Evolutionary conservation across 805 yeast genomes (phyloP), one percentile per base, ranked within the genome.

Genomic region (Wickerhamiella spandovensis): DNA sequence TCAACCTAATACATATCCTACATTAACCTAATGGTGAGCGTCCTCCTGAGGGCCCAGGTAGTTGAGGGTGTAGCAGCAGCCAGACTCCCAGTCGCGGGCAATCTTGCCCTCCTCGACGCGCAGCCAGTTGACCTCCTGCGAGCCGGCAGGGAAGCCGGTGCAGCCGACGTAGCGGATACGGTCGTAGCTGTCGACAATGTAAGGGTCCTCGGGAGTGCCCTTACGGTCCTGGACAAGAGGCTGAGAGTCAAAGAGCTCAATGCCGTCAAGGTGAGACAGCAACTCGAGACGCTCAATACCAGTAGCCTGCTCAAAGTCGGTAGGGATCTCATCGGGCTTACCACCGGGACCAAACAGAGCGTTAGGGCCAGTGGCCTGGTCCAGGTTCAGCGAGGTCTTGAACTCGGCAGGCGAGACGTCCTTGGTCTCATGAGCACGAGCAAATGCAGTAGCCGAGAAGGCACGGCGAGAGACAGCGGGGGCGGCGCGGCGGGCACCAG

Each of bases 11-110:
- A 35, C 39, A 35, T n/a, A 35, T 35, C 39, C 18, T 35, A n/a
- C 39, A 17, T 25, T 10, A 28, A 39, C 21, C 18, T 47, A 43
- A 66, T 73, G 76, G 66, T 73, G 76, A 65, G 77, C 81, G 62
- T 72, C 79, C 18, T 56, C 68, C 52, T 55, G 54, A 59, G 82
- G 83, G 70, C 96, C 97, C 63, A 89, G 76, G 72, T 81, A 82
- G 72, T 88, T 84, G 62, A 89, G 72, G 64, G 84, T 80, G 77
- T 84, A 90, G 59, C 88, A 95, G 61, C 89, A 82, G 71, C 98
- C 98, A 71, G 97, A 90, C 71, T 92, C 96, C 95, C 96, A 86
- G 74, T 97, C 92, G 81, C 98, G 87, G 60, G 84, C 84, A 54
- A 83, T 83, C 70, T 85, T 74, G 47, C 78, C 84, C 57, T 75